Base-by-base conservation (phyloP, 768 basidiomycete genomes). In the Naematelia encephala region DNA sequence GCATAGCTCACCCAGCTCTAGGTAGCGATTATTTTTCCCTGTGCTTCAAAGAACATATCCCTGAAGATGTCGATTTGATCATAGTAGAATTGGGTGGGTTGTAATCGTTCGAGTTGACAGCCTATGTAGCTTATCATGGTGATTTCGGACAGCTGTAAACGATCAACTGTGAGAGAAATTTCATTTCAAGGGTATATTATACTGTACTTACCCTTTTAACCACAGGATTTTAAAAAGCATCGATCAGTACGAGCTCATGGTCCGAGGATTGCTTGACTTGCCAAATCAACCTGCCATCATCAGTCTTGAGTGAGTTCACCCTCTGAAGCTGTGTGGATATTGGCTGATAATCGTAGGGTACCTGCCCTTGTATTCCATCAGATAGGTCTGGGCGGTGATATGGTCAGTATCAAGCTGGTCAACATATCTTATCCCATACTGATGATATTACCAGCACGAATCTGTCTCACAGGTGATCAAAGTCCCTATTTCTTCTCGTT, bases 1-100 rank as follows among this genome's bases (percentile, higher is more conserved):
- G 46, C 46, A 47, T 47, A 30, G 27, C 42, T 44, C 34, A 30
- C 22, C 25, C 34, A 22, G 2, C 21, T 8, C 4, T 29, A 69
- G 68, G 68, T 29, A 55, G 60, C 19, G 64, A 69, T 19, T 77
- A 77, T 56, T 75, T 76, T 53, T 64, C 69, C 12, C 52, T 69
- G 13, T 77, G 76, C 53, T 76, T 70, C 56, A 60, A 62, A 22
- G 75, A 77, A 54, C 75, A 76, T 58, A 62, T 77, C 11, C 66
- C 66, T 0, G 67, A 72, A 51, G 72, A 75, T 48, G 67, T 68
- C n/a, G 76, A 77, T 61, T 56, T 77, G 42, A 67, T 75, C 28
- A 26, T 76, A 2, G 57, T 76, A 16, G 76, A 77, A 47, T 56
- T 77, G 13, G 56, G 69, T 64, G 61, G 68, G 65, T 61, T 29